Conservation (phyloP, 352 stramenopile genomes). For the Globisporangium emineosum region DNA sequence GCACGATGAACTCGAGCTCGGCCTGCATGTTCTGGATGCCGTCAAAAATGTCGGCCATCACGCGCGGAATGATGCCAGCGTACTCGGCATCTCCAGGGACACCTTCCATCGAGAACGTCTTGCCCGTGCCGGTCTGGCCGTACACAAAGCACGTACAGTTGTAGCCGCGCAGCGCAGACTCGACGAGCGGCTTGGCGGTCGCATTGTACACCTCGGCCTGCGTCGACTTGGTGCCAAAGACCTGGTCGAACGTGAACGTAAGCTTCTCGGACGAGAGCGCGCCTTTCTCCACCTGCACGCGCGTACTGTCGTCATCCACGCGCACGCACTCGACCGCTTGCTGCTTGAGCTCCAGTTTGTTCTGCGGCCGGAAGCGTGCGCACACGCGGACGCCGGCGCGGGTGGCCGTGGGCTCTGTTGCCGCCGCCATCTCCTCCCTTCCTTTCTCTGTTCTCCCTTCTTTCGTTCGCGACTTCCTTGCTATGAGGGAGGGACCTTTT, state of each 20-base stretch:
- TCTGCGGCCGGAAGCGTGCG: constrained; percentile 73
- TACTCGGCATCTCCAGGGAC: constrained; percentile 64
- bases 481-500: background rate
- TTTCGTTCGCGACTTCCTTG: background rate
- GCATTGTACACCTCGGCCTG: constrained; percentile 64
- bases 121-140: constrained; percentile 88
- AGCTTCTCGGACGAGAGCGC: constrained; percentile 26
- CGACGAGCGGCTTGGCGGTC: constrained; percentile 60
- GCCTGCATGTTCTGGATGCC: constrained; percentile 66
- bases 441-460: background rate
- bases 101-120: constrained; percentile 92
- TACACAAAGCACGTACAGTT: constrained; percentile 94
- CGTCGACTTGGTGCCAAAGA: constrained; percentile 55
- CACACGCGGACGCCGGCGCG: constrained; percentile 61
- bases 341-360: constrained; percentile 72
- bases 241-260: constrained; percentile 75
- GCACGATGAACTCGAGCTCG: constrained; percentile 91
- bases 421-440: background rate
- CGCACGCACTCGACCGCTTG: constrained; percentile 56
- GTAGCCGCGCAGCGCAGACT: constrained; percentile 69
- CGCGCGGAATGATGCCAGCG: constrained; percentile 68
- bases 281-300: constrained; percentile 25
- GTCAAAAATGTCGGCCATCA: constrained; percentile 70
- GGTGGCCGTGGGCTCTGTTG: background rate
- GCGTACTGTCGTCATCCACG: constrained; percentile 46